These are phyloP conservation scores for Cyclocybe cylindracea DNA, from an alignment of 768 basidiomycete genomes.

Conservation along the genomic window DNA sequence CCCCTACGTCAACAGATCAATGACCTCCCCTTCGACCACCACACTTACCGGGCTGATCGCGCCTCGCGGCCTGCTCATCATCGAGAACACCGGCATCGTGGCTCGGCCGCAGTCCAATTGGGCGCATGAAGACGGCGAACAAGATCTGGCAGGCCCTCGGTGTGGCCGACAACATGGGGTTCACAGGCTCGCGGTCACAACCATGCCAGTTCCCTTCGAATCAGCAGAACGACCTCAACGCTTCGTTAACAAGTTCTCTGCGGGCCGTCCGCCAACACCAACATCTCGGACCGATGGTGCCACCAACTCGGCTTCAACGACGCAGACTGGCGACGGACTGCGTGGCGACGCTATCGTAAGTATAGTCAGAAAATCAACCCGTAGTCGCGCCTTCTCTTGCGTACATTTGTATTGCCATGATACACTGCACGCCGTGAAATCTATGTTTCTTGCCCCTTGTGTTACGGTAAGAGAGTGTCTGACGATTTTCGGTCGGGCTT, in stretches of 20 bases:
- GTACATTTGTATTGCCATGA: too few species aligned
- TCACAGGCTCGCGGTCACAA: conserved; percentile 49
- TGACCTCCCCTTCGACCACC: conserved; percentile 54
- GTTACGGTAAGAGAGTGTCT: too few species aligned
- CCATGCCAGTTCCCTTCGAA: conserved; percentile 52
- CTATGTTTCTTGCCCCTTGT: too few species aligned
- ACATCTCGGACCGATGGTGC: conserved; percentile 40
- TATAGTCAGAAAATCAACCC: too few species aligned
- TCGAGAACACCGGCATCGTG: conserved; percentile 56
- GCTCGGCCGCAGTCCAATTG: conserved; percentile 48
- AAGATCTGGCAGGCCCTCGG: conserved; percentile 50
- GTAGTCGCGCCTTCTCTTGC: too few species aligned
- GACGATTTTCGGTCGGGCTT: too few species aligned
- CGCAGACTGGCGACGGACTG: conserved; percentile 40
- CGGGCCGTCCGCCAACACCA: conserved; percentile 45
- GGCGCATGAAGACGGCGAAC: conserved; percentile 48
- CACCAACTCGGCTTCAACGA: conserved; percentile 34
- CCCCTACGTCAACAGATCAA: conserved; percentile 41
- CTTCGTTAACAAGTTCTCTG: conserved; percentile 52
- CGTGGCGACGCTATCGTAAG: conserved; percentile 13
- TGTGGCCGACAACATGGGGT: conserved; percentile 44
- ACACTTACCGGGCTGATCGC: conserved; percentile 54
- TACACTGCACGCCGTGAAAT: too few species aligned
- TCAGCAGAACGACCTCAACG: conserved; percentile 42
- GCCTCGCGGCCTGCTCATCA: conserved; percentile 49